Percentiles rank a stretch among this genome's conserved stretches.
Evolutionary conservation across 805 yeast species (phyloP).

Genomic region (Metschnikowia cubensis): DNA sequence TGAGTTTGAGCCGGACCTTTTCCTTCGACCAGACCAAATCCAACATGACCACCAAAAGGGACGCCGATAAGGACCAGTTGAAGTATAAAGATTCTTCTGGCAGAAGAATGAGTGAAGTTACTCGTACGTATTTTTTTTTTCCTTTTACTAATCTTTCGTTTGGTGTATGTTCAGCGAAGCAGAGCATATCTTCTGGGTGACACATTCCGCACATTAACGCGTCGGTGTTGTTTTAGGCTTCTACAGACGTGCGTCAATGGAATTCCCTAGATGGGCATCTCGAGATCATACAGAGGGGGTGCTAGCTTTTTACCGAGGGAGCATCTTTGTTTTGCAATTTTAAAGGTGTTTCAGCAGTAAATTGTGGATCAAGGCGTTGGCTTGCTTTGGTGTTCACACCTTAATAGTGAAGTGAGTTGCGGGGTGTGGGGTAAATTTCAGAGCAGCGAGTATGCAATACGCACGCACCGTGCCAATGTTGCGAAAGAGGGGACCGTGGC

Average conservation of each 20-base stretch:
- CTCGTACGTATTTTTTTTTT: conserved; percentile 32
- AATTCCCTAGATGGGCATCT: too few relatives aligned
- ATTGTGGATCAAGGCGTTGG: not conserved
- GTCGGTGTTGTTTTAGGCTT: not conserved
- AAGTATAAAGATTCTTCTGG: conserved; percentile 14
- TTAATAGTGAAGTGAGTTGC: not conserved
- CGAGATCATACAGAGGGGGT: too few relatives aligned
- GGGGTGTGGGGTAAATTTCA: conserved; percentile 12
- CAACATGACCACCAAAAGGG: conserved; percentile 29
- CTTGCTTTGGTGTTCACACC: not conserved
- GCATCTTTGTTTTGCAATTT: not conserved
- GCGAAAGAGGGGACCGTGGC: conserved; percentile 12
- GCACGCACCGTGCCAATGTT: conserved; percentile 10
- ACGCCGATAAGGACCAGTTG: conserved; percentile 16
- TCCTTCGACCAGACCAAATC: conserved; percentile 39
- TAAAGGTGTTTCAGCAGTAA: not conserved
- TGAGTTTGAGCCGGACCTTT: conserved; percentile 15
- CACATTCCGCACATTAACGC: not conserved
- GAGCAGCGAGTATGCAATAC: conserved; percentile 5
- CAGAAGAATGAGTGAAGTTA: conserved; percentile 25
- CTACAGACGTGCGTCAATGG: too few relatives aligned
- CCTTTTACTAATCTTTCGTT: conserved; percentile 6
- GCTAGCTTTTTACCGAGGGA: not conserved
- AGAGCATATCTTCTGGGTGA: not conserved
- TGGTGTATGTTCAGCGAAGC: not conserved